Base-by-base conservation (phyloP, 2,329 filamentous ascomycete species). In the Fusarium albidum region DNA sequence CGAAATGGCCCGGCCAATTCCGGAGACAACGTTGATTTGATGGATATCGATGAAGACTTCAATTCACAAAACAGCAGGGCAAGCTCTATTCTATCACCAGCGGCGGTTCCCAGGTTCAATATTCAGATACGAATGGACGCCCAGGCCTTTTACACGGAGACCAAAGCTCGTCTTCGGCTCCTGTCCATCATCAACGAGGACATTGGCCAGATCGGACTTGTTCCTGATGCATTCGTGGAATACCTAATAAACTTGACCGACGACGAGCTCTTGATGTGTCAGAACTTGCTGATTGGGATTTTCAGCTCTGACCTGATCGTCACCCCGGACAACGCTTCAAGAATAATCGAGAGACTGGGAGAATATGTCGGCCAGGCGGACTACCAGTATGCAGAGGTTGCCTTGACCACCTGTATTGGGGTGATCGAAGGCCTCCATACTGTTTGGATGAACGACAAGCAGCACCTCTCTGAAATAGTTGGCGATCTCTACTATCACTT, bases 401-500 rank as follows among this genome's bases (percentile, higher is more conserved):
- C 89, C 5, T 76, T 92, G 41, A 82, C 81, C 37, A 77, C 87
- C 14, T 88, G 86, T 57, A 79, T 96, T 18, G 83, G 88, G 39
- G 75, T 90, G 48, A 82, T 96, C 69, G 76, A 82, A 44, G 84
- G 82, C 29, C 80, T 91, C 44, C 82, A 85, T 32, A 71, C 75
- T 11, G 75, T 84, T 32, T 95, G 91, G 91, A 74, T 80, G 3
- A 78, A 83, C 17, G 78, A 82, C 33, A 76, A 79, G 17, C 80
- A 82, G 28, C 77, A 85, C 1, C 76, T 96, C 3, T 81, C 81
- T n/a, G 82, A 84, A 4, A 79, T 83, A 33, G 90, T 88, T 4
- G 82, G 86, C 15, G 88, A 96, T 55, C 76, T 97, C 15, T 98
- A 98, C 71, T 76, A 83, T 37, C 91, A 92, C 77, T 88, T 95